These are phyloP conservation scores for Digitaria exilis DNA, from an alignment of 202 grass and related monocot species.

Conservation along the genomic window DNA sequence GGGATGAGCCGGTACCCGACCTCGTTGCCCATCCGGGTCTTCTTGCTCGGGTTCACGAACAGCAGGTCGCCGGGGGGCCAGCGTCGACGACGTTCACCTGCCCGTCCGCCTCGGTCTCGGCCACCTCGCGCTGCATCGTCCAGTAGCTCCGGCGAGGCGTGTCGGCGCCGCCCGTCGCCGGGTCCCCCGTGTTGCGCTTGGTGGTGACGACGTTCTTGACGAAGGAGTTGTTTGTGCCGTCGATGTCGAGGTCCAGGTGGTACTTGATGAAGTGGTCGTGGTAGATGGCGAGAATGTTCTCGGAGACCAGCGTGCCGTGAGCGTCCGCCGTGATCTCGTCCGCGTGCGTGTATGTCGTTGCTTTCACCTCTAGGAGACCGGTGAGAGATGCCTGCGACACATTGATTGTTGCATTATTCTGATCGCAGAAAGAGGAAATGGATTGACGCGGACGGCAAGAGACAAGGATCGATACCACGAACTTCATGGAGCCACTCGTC, in stretches of 20 bases:
- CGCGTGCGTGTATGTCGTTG: slow-evolving; percentile 2
- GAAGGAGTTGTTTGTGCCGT: slow-evolving; percentile 22
- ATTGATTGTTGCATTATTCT: too few relatives aligned
- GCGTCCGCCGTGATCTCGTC: slow-evolving; percentile 45
- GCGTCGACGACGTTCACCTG: too few relatives aligned
- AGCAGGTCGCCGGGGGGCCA: too few relatives aligned
- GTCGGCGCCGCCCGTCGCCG: background rate
- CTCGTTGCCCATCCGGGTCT: background rate
- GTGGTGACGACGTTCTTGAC: slow-evolving; percentile 40
- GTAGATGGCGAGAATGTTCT: background rate
- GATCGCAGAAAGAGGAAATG: background rate
- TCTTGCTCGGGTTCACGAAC: background rate
- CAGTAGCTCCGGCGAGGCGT: background rate
- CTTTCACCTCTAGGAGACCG: background rate
- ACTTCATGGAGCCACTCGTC: slow-evolving; percentile 68
- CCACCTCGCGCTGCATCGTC: background rate
- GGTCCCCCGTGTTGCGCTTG: slow-evolving; percentile 22
- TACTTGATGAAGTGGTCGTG: too few relatives aligned
- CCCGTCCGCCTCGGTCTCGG: background rate
- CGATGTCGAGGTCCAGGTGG: too few relatives aligned
- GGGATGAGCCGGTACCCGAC: background rate
- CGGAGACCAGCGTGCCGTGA: slow-evolving; percentile 56
- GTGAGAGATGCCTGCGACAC: slow-evolving; percentile 50
- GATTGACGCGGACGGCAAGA: too few relatives aligned
- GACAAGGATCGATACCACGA: too few relatives aligned